phyloP scores from a whole-genome alignment of 2,329 filamentous ascomycete genomes.

The Periconia sp. region DNA sequence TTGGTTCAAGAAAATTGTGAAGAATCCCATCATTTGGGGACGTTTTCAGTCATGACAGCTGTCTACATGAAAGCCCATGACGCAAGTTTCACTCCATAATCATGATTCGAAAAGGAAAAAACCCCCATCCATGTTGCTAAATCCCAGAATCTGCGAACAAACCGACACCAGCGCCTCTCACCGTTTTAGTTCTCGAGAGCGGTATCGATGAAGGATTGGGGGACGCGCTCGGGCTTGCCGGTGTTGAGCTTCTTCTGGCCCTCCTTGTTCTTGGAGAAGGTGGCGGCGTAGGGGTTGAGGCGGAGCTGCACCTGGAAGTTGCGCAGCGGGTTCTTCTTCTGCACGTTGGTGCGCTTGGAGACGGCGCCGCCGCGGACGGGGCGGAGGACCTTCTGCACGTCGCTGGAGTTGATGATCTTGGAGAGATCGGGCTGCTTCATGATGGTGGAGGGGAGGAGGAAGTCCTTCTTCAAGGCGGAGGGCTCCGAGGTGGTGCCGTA shows the following conservation, averaged over 20 bases:
- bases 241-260: constrained; percentile 68
- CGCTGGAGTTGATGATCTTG: constrained; percentile 98
- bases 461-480: constrained; percentile 97
- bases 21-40: constrained; percentile 21
- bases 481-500: constrained; percentile 91
- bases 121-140: constrained; percentile 12
- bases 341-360: constrained; percentile 86
- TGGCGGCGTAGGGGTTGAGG: constrained; percentile 95
- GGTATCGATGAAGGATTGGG: constrained; percentile 54
- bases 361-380: constrained; percentile 85
- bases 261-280: constrained; percentile 84
- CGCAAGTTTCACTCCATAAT: constrained; percentile 11
- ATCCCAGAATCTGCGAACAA: not conserved
- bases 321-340: constrained; percentile 99
- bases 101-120: constrained; percentile 22
- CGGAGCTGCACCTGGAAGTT: constrained; percentile 99
- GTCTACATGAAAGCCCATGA: constrained; percentile 28
- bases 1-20: constrained; percentile 1
- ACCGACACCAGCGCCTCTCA: constrained; percentile 14
- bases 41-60: constrained; percentile 27
- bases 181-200: constrained; percentile 52
- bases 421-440: constrained; percentile 93
- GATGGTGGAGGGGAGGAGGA: constrained; percentile 89
- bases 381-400: constrained; percentile 94
- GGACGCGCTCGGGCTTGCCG: constrained; percentile 61